These are phyloP conservation scores for Capsicum chinense DNA, from an alignment of 257 asterid species.

Conservation along the genomic window DNA sequence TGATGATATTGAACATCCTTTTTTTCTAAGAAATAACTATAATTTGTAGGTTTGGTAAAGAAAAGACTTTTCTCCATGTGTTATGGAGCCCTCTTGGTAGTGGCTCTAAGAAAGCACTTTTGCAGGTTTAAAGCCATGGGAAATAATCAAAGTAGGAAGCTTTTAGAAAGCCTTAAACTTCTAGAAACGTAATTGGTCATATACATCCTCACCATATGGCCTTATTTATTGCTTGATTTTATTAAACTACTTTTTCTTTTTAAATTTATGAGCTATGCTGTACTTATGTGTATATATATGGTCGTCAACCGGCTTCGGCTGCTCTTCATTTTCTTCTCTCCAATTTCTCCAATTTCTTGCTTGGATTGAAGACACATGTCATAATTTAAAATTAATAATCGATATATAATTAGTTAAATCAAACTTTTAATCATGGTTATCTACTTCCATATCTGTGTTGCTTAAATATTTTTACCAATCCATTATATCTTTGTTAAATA, in stretches of 20 bases:
- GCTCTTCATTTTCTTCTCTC: too few species aligned
- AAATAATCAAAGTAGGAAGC: conserved; percentile 17
- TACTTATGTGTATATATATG: neutral
- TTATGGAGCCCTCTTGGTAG: conserved; percentile 29
- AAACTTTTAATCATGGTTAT: too few species aligned
- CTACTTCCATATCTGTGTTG: too few species aligned
- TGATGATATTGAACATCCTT: conserved; percentile 33
- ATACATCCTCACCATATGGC: neutral
- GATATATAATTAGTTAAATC: too few species aligned
- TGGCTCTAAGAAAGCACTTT: conserved; percentile 31
- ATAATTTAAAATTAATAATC: too few species aligned
- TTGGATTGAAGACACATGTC: too few species aligned
- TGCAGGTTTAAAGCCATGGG: conserved; percentile 41
- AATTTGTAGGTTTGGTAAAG: conserved; percentile 43
- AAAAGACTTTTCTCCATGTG: conserved; percentile 61
- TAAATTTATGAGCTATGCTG: neutral
- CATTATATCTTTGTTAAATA: too few species aligned
- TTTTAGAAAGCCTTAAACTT: neutral
- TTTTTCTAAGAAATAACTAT: neutral
- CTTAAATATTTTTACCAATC: too few species aligned
- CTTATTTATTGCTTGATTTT: neutral
- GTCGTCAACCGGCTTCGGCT: neutral
- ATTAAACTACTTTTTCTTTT: neutral
- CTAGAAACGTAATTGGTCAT: neutral
- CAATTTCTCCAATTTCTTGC: too few species aligned